Evolutionary conservation across 139 green algal species (phyloP).

Genomic region (Haematococcus sp.): DNA sequence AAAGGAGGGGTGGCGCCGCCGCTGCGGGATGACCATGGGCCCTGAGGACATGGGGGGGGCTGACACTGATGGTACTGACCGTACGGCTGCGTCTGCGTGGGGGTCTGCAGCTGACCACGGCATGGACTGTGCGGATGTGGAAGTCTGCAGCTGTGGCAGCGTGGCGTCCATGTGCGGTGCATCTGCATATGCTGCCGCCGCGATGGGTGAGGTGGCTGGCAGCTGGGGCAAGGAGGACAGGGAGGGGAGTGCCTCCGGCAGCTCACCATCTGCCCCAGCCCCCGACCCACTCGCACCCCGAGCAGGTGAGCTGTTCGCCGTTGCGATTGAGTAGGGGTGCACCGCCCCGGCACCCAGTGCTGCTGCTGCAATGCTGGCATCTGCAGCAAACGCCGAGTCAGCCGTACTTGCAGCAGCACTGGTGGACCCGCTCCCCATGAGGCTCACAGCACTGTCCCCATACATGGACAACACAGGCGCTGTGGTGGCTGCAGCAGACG

Average conservation of each 20-base stretch:
- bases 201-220: neutral
- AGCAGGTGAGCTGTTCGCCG: too few species aligned
- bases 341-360: neutral
- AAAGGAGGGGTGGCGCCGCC: neutral
- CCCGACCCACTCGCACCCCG: too few species aligned
- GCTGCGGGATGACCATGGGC: constrained; percentile 4
- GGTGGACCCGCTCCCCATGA: neutral
- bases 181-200: neutral
- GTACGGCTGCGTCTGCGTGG: neutral
- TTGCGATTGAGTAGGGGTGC: too few species aligned
- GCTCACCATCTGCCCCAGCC: too few species aligned
- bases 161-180: neutral
- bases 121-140: too few species aligned
- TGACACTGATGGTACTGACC: neutral
- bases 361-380: neutral
- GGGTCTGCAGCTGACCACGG: neutral
- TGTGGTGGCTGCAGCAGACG: too few species aligned
- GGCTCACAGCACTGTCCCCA: neutral
- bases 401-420: neutral
- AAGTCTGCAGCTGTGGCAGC: too few species aligned
- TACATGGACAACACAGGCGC: neutral
- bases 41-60: neutral
- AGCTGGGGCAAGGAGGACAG: too few species aligned
- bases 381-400: neutral
- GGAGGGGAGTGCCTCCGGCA: too few species aligned